Base-by-base conservation (phyloP, 441 rosid species). In the Heliophila coronopifolia region DNA sequence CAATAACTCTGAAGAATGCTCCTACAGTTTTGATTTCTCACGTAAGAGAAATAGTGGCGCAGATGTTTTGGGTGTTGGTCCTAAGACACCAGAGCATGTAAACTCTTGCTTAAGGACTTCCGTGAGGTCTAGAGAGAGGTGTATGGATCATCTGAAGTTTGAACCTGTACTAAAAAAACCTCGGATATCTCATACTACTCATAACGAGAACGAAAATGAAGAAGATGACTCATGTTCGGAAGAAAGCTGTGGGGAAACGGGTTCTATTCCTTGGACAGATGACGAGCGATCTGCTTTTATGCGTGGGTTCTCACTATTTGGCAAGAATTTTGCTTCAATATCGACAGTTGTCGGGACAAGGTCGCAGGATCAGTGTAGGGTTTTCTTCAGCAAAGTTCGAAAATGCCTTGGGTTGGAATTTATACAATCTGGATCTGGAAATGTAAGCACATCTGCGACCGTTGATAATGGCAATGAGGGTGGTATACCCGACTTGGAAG, bases 151-250 rank as follows among this genome's bases (percentile, higher is more conserved):
- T 31, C 41, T 62, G 76, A 80, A 63, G 71, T 66, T 68, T 44
- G 78, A 74, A 45, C 74, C 73, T 66, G 55, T 64, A 13, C 64
- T 57, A 9, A 80, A 69, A 54, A 50, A 66, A 55, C 76, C 75
- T 50, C 77, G 78, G 3, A 50, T 81, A 42, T 79, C 89, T 61
- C 91, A 83, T 52, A 71, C 74, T 59, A 70, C 76, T 26, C 80
- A 75, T 58, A 67, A 48, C 22, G 58, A 59, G 18, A 54, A 59
- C 41, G 78, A 27, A 41, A 79, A 66, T 73, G 72, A 66, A 47
- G 97, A 82, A 57, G 93, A 86, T 58, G 96, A 84, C 61, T 82
- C 89, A 10, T 89, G 87, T 50, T 89, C 97, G 1, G 95, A 85
- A 66, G 99, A 89, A 63, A 89, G 95, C 68, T 77, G 87, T 57